These are phyloP conservation scores for Pythium utonaiense DNA, from an alignment of 352 stramenopile genomes.

Conservation along the genomic window DNA sequence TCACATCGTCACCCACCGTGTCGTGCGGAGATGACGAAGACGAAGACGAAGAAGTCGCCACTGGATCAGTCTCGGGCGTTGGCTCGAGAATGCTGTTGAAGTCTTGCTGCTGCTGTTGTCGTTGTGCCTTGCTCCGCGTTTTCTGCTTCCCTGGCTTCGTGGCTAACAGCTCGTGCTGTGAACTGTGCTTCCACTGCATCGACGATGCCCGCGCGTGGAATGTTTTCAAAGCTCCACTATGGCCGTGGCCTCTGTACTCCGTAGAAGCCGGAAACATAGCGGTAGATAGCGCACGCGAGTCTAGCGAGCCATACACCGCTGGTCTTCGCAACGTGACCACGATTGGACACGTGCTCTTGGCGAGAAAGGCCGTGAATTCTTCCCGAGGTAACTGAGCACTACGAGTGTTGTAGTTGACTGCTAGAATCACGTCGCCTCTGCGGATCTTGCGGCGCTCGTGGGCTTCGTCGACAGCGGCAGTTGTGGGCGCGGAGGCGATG, in stretches of 20 bases:
- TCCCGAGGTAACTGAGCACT: conserved; percentile 48
- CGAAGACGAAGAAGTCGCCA: not conserved
- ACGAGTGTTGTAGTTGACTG: conserved; percentile 50
- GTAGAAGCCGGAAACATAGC: conserved; percentile 70
- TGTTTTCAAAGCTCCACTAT: conserved; percentile 25
- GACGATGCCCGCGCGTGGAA: conserved; percentile 52
- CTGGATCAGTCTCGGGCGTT: conserved; percentile 7
- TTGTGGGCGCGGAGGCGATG: conserved; percentile 6
- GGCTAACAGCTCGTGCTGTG: conserved; percentile 46
- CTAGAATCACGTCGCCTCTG: conserved; percentile 61
- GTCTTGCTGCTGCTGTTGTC: too few relatives aligned
- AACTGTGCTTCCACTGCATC: conserved; percentile 58
- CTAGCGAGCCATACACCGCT: conserved; percentile 50
- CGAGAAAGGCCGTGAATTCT: conserved; percentile 40
- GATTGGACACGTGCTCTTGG: conserved; percentile 44
- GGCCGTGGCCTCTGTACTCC: conserved; percentile 41
- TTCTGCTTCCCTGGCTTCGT: conserved; percentile 27
- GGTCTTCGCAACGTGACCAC: conserved; percentile 66
- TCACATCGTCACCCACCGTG: too few relatives aligned
- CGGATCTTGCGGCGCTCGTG: conserved; percentile 27
- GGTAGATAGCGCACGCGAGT: conserved; percentile 59
- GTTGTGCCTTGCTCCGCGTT: conserved; percentile 13
- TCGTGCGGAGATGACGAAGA: not conserved
- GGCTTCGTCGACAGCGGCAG: not conserved
- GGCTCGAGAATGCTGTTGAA: conserved; percentile 5